phyloP scores from a whole-genome alignment of 2,329 filamentous ascomycete genomes.

The Metarhizium guizhouense region DNA sequence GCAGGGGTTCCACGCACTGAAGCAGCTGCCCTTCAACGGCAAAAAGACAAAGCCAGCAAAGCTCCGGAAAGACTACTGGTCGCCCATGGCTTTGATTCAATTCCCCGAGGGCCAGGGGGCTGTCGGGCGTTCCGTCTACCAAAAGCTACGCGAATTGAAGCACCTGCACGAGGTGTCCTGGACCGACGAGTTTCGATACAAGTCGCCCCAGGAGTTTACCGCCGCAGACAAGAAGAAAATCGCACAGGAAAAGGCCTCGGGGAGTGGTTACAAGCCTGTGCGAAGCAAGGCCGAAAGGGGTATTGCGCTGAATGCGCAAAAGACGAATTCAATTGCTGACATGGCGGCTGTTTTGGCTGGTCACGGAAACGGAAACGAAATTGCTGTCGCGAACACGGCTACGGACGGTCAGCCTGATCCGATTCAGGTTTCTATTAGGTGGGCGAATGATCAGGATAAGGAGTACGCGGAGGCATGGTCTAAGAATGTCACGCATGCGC shows the following conservation, averaged over 20 bases:
- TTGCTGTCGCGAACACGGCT: slow-evolving; percentile 20
- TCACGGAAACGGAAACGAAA: slow-evolving; percentile 40
- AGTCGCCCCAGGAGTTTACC: slow-evolving; percentile 24
- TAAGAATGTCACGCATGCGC: slow-evolving; percentile 41
- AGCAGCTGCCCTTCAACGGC: slow-evolving; percentile 56
- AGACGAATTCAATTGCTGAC: slow-evolving; percentile 53
- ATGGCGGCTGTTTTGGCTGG: slow-evolving; percentile 50
- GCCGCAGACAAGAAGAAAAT: slow-evolving; percentile 24
- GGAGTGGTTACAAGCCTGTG: slow-evolving; percentile 21
- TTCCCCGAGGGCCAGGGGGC: slow-evolving; percentile 43
- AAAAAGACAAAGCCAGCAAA: slow-evolving; percentile 57
- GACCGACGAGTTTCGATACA: slow-evolving; percentile 38
- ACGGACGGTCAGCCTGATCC: slow-evolving; percentile 18
- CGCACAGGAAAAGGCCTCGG: slow-evolving; percentile 19
- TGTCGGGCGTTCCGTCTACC: slow-evolving; percentile 50
- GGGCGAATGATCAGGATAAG: slow-evolving; percentile 39
- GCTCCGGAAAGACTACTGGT: slow-evolving; percentile 61
- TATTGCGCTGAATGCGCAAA: slow-evolving; percentile 47
- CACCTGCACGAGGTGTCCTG: slow-evolving; percentile 54
- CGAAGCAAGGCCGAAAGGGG: slow-evolving; percentile 37
- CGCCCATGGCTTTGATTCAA: slow-evolving; percentile 48
- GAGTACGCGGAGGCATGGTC: slow-evolving; percentile 41
- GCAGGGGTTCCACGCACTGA: slow-evolving; percentile 35
- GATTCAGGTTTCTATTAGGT: slow-evolving; percentile 38
- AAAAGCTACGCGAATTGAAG: slow-evolving; percentile 57